Conservation (phyloP, 805 yeast genomes). For the Schwanniomyces occidentalis region DNA sequence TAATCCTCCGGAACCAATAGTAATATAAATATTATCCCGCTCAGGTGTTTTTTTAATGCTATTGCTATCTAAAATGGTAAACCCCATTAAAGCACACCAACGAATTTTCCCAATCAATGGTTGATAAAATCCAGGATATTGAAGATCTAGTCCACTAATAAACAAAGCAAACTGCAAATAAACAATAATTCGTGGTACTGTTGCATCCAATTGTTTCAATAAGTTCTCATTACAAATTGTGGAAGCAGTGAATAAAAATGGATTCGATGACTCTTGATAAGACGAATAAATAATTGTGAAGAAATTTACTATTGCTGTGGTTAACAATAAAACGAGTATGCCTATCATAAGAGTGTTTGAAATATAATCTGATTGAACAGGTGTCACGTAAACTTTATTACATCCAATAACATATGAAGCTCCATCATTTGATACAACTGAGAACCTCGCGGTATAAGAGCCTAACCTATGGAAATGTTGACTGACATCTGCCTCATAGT, state of each 20-base stretch:
- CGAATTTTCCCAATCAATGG: slow-evolving; percentile 50
- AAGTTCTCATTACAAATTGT: slow-evolving; percentile 60
- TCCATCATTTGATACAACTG: slow-evolving; percentile 41
- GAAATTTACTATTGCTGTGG: slow-evolving; percentile 41
- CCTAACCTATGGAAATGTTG: slow-evolving; percentile 45
- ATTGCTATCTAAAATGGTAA: slow-evolving; percentile 17
- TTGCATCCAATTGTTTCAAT: slow-evolving; percentile 56
- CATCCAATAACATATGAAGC: slow-evolving; percentile 47
- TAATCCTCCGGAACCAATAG: slow-evolving; percentile 43
- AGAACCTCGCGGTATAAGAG: slow-evolving; percentile 43
- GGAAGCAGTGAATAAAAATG: slow-evolving; percentile 53
- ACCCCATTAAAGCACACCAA: slow-evolving; percentile 58
- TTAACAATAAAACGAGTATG: slow-evolving; percentile 38
- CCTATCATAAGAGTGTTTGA: slow-evolving; percentile 37
- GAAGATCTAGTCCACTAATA: slow-evolving; percentile 52
- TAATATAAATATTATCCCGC: slow-evolving; percentile 41
- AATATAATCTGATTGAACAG: slow-evolving; percentile 34
- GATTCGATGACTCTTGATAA: slow-evolving; percentile 56
- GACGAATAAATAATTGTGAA: slow-evolving; percentile 50
- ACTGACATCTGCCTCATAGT: slow-evolving; percentile 40
- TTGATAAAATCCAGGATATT: slow-evolving; percentile 64
- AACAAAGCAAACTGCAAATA: slow-evolving; percentile 63
- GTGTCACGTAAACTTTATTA: slow-evolving; percentile 47
- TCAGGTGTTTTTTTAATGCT: slow-evolving; percentile 9
- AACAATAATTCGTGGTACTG: slow-evolving; percentile 45